Evolutionary conservation across 2,329 filamentous ascomycete genomes (phyloP).

Genomic region (Clonostachys rhizophaga): DNA sequence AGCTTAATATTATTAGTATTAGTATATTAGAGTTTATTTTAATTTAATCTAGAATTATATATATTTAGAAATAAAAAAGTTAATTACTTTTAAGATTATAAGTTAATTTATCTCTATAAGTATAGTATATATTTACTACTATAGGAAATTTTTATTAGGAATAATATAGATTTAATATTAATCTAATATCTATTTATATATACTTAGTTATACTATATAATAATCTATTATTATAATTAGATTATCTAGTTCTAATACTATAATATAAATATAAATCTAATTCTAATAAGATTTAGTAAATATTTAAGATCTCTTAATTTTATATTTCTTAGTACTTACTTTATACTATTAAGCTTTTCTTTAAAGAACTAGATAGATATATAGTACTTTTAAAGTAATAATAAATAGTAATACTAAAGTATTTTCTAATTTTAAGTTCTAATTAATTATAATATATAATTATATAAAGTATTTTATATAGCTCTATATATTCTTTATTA

Average conservation of each 20-base stretch:
- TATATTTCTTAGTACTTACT: neutral
- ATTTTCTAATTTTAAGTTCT: neutral
- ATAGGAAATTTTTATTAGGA: no score
- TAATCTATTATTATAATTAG: neutral
- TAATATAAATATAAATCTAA: neutral
- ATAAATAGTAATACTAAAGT: conserved; percentile 2
- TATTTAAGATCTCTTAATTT: neutral
- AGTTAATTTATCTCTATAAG: no score
- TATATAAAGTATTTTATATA: conserved; percentile 3
- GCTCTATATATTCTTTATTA: neutral
- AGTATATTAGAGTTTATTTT: no score
- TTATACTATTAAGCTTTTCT: neutral
- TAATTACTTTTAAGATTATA: no score
- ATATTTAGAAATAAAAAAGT: no score
- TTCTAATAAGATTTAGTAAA: neutral
- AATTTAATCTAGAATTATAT: no score
- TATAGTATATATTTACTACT: no score
- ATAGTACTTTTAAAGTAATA: conserved; percentile 1
- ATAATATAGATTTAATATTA: no score
- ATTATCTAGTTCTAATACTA: neutral
- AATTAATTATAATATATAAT: conserved; percentile 1
- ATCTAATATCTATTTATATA: no score
- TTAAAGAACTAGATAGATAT: neutral
- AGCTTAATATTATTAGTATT: no score
- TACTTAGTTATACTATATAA: no score